Percentiles rank a stretch among this genome's conserved stretches.
Conservation (phyloP, 441 rosid genomes). For the Mallotus repandus region DNA sequence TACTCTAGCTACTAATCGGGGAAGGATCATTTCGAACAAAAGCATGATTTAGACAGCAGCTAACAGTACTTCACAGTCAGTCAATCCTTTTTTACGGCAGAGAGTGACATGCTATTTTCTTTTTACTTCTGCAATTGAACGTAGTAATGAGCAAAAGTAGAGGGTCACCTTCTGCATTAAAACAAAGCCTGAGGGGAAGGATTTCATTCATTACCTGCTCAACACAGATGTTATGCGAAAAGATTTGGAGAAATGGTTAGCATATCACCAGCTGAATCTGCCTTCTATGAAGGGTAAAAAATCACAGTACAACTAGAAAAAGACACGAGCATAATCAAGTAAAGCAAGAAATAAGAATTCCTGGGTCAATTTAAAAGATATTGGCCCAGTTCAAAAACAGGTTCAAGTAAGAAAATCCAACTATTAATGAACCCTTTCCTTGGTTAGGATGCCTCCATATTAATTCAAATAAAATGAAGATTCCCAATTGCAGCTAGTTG, state of each 20-base stretch:
- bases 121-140: not conserved
- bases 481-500: not conserved
- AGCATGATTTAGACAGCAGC: not conserved
- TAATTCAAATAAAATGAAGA: not conserved
- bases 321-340: too few species aligned
- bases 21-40: not conserved
- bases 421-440: too few species aligned
- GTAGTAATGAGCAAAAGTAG: not conserved
- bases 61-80: not conserved
- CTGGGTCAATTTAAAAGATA: too few species aligned
- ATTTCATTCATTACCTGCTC: constrained; percentile 22
- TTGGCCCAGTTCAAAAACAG: too few species aligned
- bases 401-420: too few species aligned
- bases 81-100: not conserved
- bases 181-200: not conserved
- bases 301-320: too few species aligned
- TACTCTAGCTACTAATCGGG: not conserved
- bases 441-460: too few species aligned
- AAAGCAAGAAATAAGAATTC: too few species aligned
- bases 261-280: not conserved
- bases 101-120: not conserved
- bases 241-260: not conserved
- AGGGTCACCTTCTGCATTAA: not conserved
- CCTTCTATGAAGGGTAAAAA: not conserved
- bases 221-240: not conserved